These are phyloP conservation scores for Hypoxylon sp. DNA, from an alignment of 2,329 filamentous ascomycete species.

Conservation along the genomic window DNA sequence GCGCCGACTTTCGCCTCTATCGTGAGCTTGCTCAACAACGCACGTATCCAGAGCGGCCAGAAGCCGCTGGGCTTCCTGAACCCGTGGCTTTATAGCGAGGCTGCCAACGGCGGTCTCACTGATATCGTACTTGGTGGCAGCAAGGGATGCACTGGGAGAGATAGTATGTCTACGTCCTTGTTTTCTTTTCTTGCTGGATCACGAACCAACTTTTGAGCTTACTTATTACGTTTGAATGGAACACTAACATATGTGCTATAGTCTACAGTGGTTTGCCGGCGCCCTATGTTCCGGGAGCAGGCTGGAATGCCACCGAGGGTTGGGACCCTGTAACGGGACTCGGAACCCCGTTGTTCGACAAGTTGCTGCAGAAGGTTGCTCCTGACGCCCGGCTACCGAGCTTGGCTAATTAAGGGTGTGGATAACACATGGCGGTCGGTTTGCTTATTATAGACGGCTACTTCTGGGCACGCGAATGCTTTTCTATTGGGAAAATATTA, in stretches of 20 bases:
- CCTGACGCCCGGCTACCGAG: conserved; percentile 34
- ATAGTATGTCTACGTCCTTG: conserved; percentile 29
- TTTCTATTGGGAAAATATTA: neutral
- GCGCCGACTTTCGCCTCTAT: conserved; percentile 74
- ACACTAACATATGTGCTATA: conserved; percentile 19
- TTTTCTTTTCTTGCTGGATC: neutral
- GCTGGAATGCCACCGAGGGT: conserved; percentile 59
- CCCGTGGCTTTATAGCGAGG: conserved; percentile 68
- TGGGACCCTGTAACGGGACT: conserved; percentile 65
- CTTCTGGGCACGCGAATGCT: neutral
- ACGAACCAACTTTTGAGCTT: neutral
- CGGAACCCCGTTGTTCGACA: conserved; percentile 61
- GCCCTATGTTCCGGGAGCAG: conserved; percentile 53
- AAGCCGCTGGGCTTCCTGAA: conserved; percentile 72
- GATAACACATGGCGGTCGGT: neutral
- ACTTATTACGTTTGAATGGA: neutral
- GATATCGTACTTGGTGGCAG: conserved; percentile 57
- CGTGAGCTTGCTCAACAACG: conserved; percentile 75
- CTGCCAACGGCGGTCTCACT: conserved; percentile 52
- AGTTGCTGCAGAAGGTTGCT: conserved; percentile 49
- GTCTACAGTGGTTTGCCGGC: conserved; percentile 49
- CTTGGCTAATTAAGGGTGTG: conserved; percentile 14
- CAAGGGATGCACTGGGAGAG: conserved; percentile 54
- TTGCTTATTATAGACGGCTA: neutral
- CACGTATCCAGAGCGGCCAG: conserved; percentile 68